Evolutionary conservation across 192 early-diverging fungal genomes (phyloP).

Genomic region (Podochytrium sp.): DNA sequence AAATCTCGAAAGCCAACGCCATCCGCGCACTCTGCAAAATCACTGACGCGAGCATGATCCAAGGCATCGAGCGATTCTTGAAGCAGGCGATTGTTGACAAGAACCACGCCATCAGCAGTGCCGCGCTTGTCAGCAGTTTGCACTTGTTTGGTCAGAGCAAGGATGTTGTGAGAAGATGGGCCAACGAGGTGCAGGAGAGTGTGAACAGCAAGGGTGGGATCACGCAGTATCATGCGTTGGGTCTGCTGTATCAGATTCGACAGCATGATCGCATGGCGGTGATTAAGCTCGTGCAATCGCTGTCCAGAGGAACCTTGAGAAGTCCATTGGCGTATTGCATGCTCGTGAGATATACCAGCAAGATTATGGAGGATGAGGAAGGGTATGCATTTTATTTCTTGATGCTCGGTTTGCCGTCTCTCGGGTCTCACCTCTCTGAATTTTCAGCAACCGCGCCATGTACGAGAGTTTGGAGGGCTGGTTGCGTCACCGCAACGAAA

Average conservation of each 20-base stretch:
- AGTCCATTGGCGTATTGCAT: slow-evolving; percentile 90
- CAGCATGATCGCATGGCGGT: slow-evolving; percentile 99
- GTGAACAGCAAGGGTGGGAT: slow-evolving; percentile 88
- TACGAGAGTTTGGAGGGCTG: slow-evolving; percentile 87
- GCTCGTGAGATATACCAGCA: slow-evolving; percentile 90
- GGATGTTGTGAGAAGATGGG: slow-evolving; percentile 95
- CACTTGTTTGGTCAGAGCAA: slow-evolving; percentile 84
- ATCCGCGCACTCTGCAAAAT: slow-evolving; percentile 95
- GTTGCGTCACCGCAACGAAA: slow-evolving; percentile 94
- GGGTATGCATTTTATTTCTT: slow-evolving; percentile 6
- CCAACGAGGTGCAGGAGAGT: slow-evolving; percentile 95
- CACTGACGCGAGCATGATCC: slow-evolving; percentile 94
- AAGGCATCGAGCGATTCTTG: slow-evolving; percentile 92
- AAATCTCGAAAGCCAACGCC: slow-evolving; percentile 92
- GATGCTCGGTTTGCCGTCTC: too few species aligned
- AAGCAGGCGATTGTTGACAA: slow-evolving; percentile 98
- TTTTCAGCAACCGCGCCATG: slow-evolving; percentile 59
- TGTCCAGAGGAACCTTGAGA: slow-evolving; percentile 71
- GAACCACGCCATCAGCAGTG: slow-evolving; percentile 83
- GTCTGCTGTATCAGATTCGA: slow-evolving; percentile 90
- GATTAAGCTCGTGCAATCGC: slow-evolving; percentile 91
- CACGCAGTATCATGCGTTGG: slow-evolving; percentile 97
- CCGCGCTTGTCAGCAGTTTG: slow-evolving; percentile 88
- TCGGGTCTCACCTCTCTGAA: background rate
- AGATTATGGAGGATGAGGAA: slow-evolving; percentile 66